Evolutionary conservation across 805 yeast species (phyloP).

Genomic region (Tetrapisispora nanseiensis): DNA sequence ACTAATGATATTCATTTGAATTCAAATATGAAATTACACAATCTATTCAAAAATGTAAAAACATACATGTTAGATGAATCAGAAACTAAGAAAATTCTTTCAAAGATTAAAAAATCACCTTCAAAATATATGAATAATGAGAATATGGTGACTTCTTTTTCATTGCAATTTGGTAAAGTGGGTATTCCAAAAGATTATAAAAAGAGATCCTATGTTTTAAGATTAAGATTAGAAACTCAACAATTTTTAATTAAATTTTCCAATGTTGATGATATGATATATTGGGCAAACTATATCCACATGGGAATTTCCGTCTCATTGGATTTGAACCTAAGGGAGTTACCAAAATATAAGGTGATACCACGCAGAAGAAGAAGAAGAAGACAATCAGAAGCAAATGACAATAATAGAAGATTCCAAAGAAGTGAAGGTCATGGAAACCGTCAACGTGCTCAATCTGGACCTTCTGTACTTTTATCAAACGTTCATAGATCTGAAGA

Average conservation of each 20-base stretch:
- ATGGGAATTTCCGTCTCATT: constrained; percentile 72
- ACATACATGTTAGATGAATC: constrained; percentile 17
- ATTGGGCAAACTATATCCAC: constrained; percentile 65
- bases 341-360: constrained; percentile 70
- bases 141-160: constrained; percentile 48
- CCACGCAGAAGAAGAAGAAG: constrained; percentile 49
- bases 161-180: constrained; percentile 71
- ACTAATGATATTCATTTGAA: constrained; percentile 4
- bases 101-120: constrained; percentile 11
- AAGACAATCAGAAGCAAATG: constrained; percentile 6
- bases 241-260: constrained; percentile 65
- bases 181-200: constrained; percentile 83
- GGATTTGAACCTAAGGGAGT: constrained; percentile 59
- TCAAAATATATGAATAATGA: constrained; percentile 23
- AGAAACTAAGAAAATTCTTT: constrained; percentile 17
- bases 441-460: not conserved
- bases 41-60: constrained; percentile 5
- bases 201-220: constrained; percentile 45
- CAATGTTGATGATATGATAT: constrained; percentile 54
- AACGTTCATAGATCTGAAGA: not conserved
- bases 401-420: constrained; percentile 2
- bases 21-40: not conserved
- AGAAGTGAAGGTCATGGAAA: not conserved
- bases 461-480: not conserved
- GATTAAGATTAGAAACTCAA: constrained; percentile 73